Conservation (phyloP, 2,329 filamentous ascomycete species). For the Neospermospora avenae region DNA sequence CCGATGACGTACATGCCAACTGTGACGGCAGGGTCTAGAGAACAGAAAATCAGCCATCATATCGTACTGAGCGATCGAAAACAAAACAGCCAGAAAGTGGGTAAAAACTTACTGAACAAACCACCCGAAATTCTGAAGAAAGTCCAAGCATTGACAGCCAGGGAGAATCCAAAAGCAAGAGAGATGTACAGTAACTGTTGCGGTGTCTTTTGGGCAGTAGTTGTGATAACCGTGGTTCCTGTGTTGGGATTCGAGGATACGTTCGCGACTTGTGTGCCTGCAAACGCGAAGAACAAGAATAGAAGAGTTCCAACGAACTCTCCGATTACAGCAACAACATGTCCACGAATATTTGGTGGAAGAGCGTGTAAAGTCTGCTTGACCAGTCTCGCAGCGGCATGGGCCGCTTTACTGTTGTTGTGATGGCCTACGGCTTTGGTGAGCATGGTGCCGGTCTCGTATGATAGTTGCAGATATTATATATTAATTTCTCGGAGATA, state of each 20-base stretch:
- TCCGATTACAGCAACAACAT: constrained; percentile 30
- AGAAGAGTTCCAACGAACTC: constrained; percentile 36
- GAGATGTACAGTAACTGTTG: constrained; percentile 27
- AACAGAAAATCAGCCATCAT: not conserved
- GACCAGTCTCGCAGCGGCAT: not conserved
- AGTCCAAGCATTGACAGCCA: constrained; percentile 50
- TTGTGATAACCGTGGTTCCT: constrained; percentile 9
- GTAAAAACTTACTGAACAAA: constrained; percentile 40
- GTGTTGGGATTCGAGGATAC: constrained; percentile 10
- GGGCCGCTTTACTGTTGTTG: not conserved
- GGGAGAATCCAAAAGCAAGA: constrained; percentile 28
- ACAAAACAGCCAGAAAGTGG: constrained; percentile 33
- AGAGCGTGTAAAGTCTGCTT: not conserved
- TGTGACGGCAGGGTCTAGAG: constrained; percentile 28
- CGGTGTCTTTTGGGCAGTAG: constrained; percentile 8
- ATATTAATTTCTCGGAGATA: not conserved
- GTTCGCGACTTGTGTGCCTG: constrained; percentile 31
- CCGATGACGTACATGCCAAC: constrained; percentile 36
- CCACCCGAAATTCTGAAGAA: constrained; percentile 49
- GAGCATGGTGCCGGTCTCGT: not conserved
- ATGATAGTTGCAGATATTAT: not conserved
- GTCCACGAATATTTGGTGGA: constrained; percentile 1
- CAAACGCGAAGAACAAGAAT: constrained; percentile 37
- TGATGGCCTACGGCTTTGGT: not conserved
- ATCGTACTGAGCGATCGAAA: not conserved